Percentiles rank a stretch among this genome's conserved stretches.
phyloP scores from a whole-genome alignment of 495 filamentous ascomycete genomes.

The Penicillium paxilli region DNA sequence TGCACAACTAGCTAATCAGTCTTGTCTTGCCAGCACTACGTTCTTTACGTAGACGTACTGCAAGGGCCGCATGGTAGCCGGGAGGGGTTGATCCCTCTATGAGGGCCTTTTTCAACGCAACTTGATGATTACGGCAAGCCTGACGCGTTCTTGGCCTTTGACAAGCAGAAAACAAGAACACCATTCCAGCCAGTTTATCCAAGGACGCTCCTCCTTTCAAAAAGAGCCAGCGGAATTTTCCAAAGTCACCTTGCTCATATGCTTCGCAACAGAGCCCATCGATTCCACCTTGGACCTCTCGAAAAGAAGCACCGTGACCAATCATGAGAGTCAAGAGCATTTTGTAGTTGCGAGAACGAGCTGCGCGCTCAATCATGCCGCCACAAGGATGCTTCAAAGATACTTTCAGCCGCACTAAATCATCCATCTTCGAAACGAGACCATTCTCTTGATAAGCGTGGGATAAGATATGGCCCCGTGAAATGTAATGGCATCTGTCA shows the following conservation, averaged over 20 bases:
- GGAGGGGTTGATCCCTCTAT: conserved; percentile 1
- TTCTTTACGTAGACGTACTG: neutral
- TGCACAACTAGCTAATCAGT: conserved; percentile 1
- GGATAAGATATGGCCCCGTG: conserved; percentile 7
- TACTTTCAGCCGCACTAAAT: neutral
- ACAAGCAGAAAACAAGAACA: conserved; percentile 1
- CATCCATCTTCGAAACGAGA: neutral
- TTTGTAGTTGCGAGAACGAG: conserved; percentile 5
- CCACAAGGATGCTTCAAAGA: conserved; percentile 7
- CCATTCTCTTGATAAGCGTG: conserved; percentile 6
- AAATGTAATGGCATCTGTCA: conserved; percentile 6
- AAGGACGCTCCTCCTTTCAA: conserved; percentile 3
- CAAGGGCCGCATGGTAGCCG: neutral
- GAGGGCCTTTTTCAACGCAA: conserved; percentile 2
- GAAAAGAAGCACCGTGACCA: conserved; percentile 9
- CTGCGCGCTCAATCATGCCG: conserved; percentile 4
- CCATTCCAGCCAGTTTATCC: conserved; percentile 4
- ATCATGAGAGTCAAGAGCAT: conserved; percentile 1
- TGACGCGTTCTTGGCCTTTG: conserved; percentile 2
- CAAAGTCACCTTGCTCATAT: conserved; percentile 4
- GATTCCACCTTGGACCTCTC: conserved; percentile 5
- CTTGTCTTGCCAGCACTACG: neutral
- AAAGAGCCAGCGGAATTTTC: conserved; percentile 9
- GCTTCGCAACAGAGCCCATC: conserved; percentile 7
- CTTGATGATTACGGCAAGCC: conserved; percentile 3